Evolutionary conservation across 805 yeast species (phyloP).

Genomic region (Maudiozyma serrabonitensis): DNA sequence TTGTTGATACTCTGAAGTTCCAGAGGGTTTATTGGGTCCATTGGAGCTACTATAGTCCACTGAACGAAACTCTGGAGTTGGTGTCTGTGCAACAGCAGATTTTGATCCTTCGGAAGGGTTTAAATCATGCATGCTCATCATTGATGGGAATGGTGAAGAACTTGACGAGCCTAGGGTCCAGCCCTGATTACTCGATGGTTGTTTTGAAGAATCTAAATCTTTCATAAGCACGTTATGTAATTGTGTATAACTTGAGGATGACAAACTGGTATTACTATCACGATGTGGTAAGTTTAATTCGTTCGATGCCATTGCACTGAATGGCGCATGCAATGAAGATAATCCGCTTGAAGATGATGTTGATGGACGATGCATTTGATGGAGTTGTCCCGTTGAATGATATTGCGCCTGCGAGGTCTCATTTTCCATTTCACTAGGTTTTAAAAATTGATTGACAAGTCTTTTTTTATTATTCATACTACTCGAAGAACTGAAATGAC

Average conservation of each 20-base stretch:
- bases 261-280: background rate
- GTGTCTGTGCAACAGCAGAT: too few relatives aligned
- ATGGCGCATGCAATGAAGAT: background rate
- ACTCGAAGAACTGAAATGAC: background rate
- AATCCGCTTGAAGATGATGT: background rate
- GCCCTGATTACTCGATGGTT: background rate
- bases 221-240: slow-evolving; percentile 2
- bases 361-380: background rate
- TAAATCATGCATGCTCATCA: background rate
- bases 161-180: background rate
- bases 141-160: background rate
- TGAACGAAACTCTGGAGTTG: background rate
- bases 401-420: background rate
- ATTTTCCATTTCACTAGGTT: background rate
- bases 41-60: background rate
- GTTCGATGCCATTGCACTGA: background rate
- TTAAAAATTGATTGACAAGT: slow-evolving; percentile 6
- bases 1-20: background rate
- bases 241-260: background rate
- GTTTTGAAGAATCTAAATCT: slow-evolving; percentile 2
- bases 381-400: background rate
- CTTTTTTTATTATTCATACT: background rate
- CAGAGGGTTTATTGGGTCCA: too few relatives aligned
- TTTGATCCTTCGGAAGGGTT: too few relatives aligned
- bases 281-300: background rate